Evolutionary conservation across 2,329 filamentous ascomycete species (phyloP).

Genomic region (Trichoderma lentiforme): DNA sequence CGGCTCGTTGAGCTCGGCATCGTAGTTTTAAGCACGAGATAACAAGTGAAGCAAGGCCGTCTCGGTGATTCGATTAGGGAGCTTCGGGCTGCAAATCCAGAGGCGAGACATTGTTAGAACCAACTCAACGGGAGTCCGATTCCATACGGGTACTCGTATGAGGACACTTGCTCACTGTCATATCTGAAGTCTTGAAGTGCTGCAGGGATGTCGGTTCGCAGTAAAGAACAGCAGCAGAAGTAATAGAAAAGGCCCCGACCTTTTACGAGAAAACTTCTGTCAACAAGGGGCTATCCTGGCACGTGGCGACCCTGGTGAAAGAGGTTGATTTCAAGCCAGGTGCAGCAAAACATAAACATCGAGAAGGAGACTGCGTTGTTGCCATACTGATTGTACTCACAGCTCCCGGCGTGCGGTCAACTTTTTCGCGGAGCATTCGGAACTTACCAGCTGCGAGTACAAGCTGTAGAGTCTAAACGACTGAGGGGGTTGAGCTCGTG

Average conservation of each 20-base stretch:
- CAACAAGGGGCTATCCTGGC: constrained; percentile 6
- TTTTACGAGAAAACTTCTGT: constrained; percentile 6
- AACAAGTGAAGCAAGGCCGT: background rate
- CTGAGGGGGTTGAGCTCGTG: background rate
- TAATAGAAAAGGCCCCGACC: background rate
- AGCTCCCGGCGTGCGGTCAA: background rate
- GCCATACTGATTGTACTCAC: background rate
- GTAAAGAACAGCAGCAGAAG: background rate
- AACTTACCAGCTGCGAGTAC: background rate
- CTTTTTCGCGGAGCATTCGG: background rate
- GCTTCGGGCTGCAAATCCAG: background rate
- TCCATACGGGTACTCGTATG: background rate
- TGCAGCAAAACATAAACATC: background rate
- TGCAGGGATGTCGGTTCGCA: background rate
- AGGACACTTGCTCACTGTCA: background rate
- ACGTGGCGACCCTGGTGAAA: background rate
- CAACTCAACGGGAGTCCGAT: background rate
- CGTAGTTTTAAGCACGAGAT: background rate
- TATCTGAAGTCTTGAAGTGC: background rate
- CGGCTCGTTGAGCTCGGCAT: background rate
- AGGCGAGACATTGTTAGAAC: background rate
- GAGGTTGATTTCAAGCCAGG: background rate
- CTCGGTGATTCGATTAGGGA: background rate
- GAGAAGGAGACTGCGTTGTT: background rate
- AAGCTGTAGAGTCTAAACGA: background rate